phyloP scores from a whole-genome alignment of 495 filamentous ascomycete genomes.

The Annulohypoxylon stygium region DNA sequence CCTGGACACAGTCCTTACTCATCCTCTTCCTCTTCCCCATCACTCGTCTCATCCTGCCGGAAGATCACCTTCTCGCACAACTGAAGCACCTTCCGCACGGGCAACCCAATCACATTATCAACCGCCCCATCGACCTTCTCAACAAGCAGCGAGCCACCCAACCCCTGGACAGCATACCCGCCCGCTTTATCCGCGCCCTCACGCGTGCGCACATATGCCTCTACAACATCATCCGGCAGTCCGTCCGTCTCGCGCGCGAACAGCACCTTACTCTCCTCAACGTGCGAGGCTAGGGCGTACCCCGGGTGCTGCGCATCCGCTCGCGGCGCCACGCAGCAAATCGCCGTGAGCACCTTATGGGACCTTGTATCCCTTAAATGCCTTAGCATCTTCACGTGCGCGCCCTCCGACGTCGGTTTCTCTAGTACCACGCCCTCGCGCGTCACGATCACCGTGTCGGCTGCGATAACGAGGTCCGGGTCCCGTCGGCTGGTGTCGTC shows the following conservation, averaged over 20 bases:
- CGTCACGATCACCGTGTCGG: constrained; percentile 91
- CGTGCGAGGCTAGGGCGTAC: constrained; percentile 81
- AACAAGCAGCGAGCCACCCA: constrained; percentile 82
- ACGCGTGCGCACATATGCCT: constrained; percentile 87
- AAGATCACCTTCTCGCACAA: constrained; percentile 86
- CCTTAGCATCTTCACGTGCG: constrained; percentile 86
- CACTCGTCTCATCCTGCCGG: constrained; percentile 58
- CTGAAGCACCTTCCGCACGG: constrained; percentile 81
- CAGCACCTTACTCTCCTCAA: constrained; percentile 88
- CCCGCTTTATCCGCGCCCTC: constrained; percentile 98
- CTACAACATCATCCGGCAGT: constrained; percentile 70
- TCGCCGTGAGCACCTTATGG: constrained; percentile 85
- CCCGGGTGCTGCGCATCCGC: constrained; percentile 82
- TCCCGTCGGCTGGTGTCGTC: constrained; percentile 59
- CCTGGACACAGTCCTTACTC: constrained; percentile 26
- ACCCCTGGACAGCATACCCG: constrained; percentile 92
- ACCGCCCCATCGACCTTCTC: constrained; percentile 89
- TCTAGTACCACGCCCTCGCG: constrained; percentile 82
- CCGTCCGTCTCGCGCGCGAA: constrained; percentile 85
- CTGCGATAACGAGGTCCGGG: constrained; percentile 87
- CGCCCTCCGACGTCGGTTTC: constrained; percentile 84
- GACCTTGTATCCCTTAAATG: constrained; percentile 76
- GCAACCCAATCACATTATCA: constrained; percentile 97
- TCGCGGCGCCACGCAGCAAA: constrained; percentile 83
- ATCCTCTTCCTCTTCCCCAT: constrained; percentile 55